These are phyloP conservation scores for Tricholomella constricta DNA, from an alignment of 768 basidiomycete species.

Conservation along the genomic window DNA sequence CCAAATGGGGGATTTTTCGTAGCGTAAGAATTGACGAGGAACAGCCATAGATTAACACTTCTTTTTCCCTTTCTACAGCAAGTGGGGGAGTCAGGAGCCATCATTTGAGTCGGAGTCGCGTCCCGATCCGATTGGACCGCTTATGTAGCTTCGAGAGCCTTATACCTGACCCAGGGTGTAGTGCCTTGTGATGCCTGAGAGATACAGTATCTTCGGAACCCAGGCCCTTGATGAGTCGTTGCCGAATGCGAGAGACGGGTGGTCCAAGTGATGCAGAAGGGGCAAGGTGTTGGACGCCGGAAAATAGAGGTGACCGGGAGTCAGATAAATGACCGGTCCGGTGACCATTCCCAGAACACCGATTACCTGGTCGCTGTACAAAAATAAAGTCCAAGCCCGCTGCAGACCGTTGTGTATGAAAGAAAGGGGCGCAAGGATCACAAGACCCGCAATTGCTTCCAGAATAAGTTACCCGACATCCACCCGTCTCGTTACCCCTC, in stretches of 20 bases:
- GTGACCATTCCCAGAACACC: slow-evolving; percentile 19
- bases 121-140: slow-evolving; percentile 21
- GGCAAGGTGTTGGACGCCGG: slow-evolving; percentile 11
- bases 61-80: slow-evolving; percentile 16
- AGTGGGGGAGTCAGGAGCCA: slow-evolving; percentile 12
- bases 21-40: slow-evolving; percentile 6
- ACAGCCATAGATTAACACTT: slow-evolving; percentile 11
- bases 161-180: slow-evolving; percentile 3
- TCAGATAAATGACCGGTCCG: slow-evolving; percentile 25
- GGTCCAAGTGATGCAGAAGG: slow-evolving; percentile 7
- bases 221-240: slow-evolving; percentile 8
- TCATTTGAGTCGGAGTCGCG: slow-evolving; percentile 13
- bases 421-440: background rate
- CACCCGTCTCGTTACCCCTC: background rate
- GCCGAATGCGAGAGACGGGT: slow-evolving; percentile 11
- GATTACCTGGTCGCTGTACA: background rate
- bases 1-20: slow-evolving; percentile 17
- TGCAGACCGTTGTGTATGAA: slow-evolving; percentile 1
- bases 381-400: background rate
- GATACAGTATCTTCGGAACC: slow-evolving; percentile 5
- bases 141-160: slow-evolving; percentile 8
- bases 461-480: background rate
- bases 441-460: background rate
- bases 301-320: slow-evolving; percentile 18
- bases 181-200: slow-evolving; percentile 16